Evolutionary conservation across 2,329 filamentous ascomycete species (phyloP), one percentile per base, ranked within the genome.

Genomic region (Penicillium hesseltinei): DNA sequence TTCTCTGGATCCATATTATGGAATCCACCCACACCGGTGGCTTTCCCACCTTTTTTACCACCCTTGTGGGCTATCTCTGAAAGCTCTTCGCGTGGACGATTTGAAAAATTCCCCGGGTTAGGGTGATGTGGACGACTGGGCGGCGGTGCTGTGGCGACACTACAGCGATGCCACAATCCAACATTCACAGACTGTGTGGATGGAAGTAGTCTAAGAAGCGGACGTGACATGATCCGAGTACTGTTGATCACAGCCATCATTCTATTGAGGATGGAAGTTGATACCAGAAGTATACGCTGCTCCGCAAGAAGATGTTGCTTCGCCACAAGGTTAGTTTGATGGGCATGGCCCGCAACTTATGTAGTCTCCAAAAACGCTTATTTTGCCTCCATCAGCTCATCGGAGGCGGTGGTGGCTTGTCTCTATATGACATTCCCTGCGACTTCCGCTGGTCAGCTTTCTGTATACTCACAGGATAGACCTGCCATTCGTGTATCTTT

Each of bases 81-180:
- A 13, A 71, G 40, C 39, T 69, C 62, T 4, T 66, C 60, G 38
- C 51, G 66, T 17, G 71, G 59, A 9, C 71, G 67, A 54, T 74
- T 73, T 51, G 66, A 63, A 61, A 74, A 73, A 59, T 75, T 75
- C n/a, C 70, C 69, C 25, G 71, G 69, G 51, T 73, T 69, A 1
- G 68, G 65, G 35, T 70, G 63, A 4, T 69, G 62, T 9, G 53
- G 59, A 45, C 60, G 29, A 29, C 23, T 13, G 3, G 38, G 55
- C 17, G 62, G 50, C 51, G 59, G 49, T n/a, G 50, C 64, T 47
- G 64, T 63, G 42, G 66, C 31, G 27, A 55, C 39, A 40, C 57
- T 36, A 45, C 50, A 46, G 15, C 52, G 35, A 50, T 44, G 43
- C 56, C 50, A 56, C n/a, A 47, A 25, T 36, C 53, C 51, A 31